These are phyloP conservation scores for Pseudogymnoascus sp. DNA, from an alignment of 2,329 filamentous ascomycete genomes.

Conservation along the genomic window DNA sequence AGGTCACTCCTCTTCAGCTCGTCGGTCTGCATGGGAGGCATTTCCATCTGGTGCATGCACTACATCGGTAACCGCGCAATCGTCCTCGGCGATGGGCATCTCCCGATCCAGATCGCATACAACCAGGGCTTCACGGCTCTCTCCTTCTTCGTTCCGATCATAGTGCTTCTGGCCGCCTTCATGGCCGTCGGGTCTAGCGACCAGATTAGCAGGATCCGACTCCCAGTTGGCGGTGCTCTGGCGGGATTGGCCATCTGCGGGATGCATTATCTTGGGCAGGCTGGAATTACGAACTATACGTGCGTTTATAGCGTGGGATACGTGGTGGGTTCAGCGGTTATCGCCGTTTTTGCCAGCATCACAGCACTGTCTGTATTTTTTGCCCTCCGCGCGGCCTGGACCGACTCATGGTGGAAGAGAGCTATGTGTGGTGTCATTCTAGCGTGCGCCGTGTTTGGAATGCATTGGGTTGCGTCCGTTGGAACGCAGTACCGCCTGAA, in stretches of 20 bases:
- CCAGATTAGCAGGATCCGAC: conserved; percentile 49
- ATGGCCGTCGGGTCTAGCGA: conserved; percentile 57
- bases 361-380: conserved; percentile 70
- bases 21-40: conserved; percentile 64
- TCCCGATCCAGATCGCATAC: conserved; percentile 65
- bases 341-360: conserved; percentile 65
- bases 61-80: conserved; percentile 79
- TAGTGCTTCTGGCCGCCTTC: conserved; percentile 68
- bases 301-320: conserved; percentile 51
- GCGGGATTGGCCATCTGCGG: conserved; percentile 70
- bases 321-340: conserved; percentile 61
- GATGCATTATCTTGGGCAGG: conserved; percentile 86
- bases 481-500: conserved; percentile 61
- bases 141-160: conserved; percentile 72
- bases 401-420: conserved; percentile 70
- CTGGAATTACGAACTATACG: conserved; percentile 69
- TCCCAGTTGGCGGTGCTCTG: conserved; percentile 57
- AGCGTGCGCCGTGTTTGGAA: conserved; percentile 69
- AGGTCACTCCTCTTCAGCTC: conserved; percentile 58
- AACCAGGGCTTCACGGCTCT: conserved; percentile 63
- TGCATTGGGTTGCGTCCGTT: conserved; percentile 76
- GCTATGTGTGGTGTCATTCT: conserved; percentile 58
- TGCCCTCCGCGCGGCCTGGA: conserved; percentile 67
- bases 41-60: conserved; percentile 72
- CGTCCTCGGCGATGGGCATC: conserved; percentile 55